These are phyloP conservation scores for Spongispora temasekensis DNA, from an alignment of 1,284 basidiomycete species.

Conservation along the genomic window DNA sequence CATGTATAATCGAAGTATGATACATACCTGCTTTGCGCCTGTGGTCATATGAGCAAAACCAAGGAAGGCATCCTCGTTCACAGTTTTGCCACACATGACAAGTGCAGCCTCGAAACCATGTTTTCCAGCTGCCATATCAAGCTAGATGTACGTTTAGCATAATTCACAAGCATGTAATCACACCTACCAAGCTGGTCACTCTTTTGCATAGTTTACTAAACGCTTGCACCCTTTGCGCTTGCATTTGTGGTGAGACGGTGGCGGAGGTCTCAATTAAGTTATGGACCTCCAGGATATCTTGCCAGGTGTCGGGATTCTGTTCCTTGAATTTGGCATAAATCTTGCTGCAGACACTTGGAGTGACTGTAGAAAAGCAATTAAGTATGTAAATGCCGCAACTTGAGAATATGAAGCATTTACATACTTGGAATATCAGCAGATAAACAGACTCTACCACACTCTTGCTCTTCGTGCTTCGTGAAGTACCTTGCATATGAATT, in stretches of 20 bases:
- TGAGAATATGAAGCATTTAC: neutral
- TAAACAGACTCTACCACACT: neutral
- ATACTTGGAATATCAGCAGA: neutral
- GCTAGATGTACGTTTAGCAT: neutral
- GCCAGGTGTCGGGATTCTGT: neutral
- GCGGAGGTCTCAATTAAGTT: neutral
- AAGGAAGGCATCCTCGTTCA: conserved; percentile 12
- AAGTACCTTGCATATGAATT: conserved; percentile 1
- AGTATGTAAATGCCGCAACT: neutral
- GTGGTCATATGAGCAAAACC: neutral
- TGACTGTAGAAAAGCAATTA: neutral
- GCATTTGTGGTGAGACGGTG: neutral
- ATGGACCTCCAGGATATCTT: neutral
- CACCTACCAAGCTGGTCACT: neutral
- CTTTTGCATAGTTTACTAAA: neutral
- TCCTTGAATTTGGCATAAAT: conserved; percentile 3
- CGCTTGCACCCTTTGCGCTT: neutral
- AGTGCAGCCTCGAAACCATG: conserved; percentile 12
- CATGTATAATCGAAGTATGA: neutral
- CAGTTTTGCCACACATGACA: conserved; percentile 12
- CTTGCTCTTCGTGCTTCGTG: neutral
- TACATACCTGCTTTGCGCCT: neutral
- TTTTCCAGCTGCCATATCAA: neutral
- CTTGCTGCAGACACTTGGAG: neutral
- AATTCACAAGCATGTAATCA: neutral